Evolutionary conservation across 106 monocot genomes (phyloP).

Genomic region (Dendrobium chrysotoxum): DNA sequence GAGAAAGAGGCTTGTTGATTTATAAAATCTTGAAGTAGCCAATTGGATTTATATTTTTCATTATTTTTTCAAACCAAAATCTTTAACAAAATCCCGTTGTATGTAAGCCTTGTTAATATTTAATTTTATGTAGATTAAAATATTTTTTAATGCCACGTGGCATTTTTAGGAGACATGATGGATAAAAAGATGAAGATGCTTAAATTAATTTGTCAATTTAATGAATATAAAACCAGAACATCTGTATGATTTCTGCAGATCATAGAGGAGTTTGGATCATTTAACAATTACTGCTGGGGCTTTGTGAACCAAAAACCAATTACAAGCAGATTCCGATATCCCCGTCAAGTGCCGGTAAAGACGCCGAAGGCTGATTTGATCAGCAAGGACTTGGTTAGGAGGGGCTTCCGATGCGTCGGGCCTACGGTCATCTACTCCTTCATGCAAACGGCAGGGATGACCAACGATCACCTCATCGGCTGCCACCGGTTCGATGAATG

Average conservation of each 20-base stretch:
- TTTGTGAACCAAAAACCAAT: constrained; percentile 67
- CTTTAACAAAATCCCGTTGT: no score
- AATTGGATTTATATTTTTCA: no score
- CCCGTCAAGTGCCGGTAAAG: constrained; percentile 52
- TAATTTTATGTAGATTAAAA: no score
- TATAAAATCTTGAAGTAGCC: no score
- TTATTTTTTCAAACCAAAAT: no score
- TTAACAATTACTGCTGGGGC: constrained; percentile 49
- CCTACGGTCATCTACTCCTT: constrained; percentile 55
- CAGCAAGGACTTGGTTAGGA: constrained; percentile 60
- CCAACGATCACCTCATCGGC: constrained; percentile 52
- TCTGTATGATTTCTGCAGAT: constrained; percentile 26
- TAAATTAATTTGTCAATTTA: no score
- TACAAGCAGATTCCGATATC: constrained; percentile 30
- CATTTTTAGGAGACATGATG: no score
- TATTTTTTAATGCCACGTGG: no score
- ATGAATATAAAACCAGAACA: background rate
- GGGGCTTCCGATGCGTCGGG: constrained; percentile 57
- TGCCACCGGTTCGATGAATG: constrained; percentile 33
- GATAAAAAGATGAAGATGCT: no score
- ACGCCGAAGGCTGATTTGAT: constrained; percentile 59
- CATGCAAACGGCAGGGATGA: constrained; percentile 56
- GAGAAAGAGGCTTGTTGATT: no score
- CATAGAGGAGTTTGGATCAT: constrained; percentile 59
- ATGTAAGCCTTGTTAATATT: no score